phyloP scores from a whole-genome alignment of 768 basidiomycete species.

The Psilocybe cubensis region DNA sequence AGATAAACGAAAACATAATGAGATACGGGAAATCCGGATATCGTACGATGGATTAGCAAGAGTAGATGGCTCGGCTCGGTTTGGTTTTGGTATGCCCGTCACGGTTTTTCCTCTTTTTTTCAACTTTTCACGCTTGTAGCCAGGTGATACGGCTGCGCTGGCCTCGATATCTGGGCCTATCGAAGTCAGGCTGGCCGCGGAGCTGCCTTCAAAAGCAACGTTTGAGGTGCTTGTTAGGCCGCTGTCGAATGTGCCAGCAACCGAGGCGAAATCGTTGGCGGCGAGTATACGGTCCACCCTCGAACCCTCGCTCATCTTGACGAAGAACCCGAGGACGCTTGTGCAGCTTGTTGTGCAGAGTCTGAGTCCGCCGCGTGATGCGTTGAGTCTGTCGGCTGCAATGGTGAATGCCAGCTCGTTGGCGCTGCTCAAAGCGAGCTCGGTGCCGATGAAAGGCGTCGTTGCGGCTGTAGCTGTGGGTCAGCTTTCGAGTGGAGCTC shows the following conservation, averaged over 20 bases:
- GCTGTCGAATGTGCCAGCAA: slow-evolving; percentile 68
- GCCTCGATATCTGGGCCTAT: slow-evolving; percentile 84
- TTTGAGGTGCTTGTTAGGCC: slow-evolving; percentile 79
- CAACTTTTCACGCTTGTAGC: slow-evolving; percentile 6
- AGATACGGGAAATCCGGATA: slow-evolving; percentile 43
- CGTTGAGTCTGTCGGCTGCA: slow-evolving; percentile 53
- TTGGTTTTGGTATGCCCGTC: slow-evolving; percentile 55
- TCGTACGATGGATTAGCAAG: slow-evolving; percentile 65
- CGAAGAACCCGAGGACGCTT: slow-evolving; percentile 70
- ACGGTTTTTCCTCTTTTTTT: not conserved
- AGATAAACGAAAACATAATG: slow-evolving; percentile 38
- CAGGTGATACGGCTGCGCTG: slow-evolving; percentile 49
- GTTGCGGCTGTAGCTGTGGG: slow-evolving; percentile 70
- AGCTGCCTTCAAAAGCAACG: slow-evolving; percentile 72
- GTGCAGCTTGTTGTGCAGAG: slow-evolving; percentile 81
- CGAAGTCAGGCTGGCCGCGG: slow-evolving; percentile 68
- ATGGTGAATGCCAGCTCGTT: slow-evolving; percentile 73
- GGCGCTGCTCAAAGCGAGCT: slow-evolving; percentile 70
- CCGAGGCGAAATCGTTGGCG: slow-evolving; percentile 64
- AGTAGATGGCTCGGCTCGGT: slow-evolving; percentile 78
- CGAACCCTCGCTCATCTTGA: slow-evolving; percentile 65
- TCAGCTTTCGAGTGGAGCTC: slow-evolving; percentile 27
- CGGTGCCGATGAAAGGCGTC: slow-evolving; percentile 76
- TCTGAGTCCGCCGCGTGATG: slow-evolving; percentile 33
- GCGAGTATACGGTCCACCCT: slow-evolving; percentile 59